Evolutionary conservation across 164 flowering plant species (phyloP), one percentile per base, ranked within the genome.

Genomic region (Cinnamomum micranthum): DNA sequence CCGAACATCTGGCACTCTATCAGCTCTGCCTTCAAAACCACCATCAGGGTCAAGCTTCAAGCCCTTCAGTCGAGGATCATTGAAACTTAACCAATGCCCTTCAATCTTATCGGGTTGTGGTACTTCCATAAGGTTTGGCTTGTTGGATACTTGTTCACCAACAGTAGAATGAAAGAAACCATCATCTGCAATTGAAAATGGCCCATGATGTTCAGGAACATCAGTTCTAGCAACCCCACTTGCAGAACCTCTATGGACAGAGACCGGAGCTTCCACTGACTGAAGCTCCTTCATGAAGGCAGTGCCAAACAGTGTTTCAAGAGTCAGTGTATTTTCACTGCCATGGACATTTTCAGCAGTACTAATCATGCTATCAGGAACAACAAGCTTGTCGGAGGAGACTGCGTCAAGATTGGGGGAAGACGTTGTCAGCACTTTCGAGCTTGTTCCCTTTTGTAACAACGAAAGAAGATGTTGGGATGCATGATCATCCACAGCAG

Each of bases 241-340:
- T 72, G 33, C 73, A 20, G 90, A 75, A 33, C 83, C 87, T 81
- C 86, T 87, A 74, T 90, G 92, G 22, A 74, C 77, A 58, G 97
- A 90, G 68, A 88, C 88, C 64, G 96, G 92, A 73, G 93, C 95
- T 78, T 85, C 91, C n/a, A 78, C 82, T 12, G 98, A 90, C 41
- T 96, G 92, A 75, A 96, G 81, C 83, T 94, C 98, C 74, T 86
- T 88, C 98, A 96, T 94, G 80, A 96, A 96, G 76, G 95, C 91
- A 69, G 89, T 77, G 31, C 99, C 99, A 85, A 96, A 96, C 7
- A 96, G 91, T 31, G 97, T 72, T 80, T 96, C 99, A 73, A 96
- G 97, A 25, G 99, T 90, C 64, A 87, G 77, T 50, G 79, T 69
- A 58, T 84, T 87, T 50, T 85, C 90, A 22, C 84, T 35, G 72